Percentiles rank a stretch among this genome's conserved stretches.
Conservation (phyloP, 768 basidiomycete species). For the Hypholoma sublateritium region DNA sequence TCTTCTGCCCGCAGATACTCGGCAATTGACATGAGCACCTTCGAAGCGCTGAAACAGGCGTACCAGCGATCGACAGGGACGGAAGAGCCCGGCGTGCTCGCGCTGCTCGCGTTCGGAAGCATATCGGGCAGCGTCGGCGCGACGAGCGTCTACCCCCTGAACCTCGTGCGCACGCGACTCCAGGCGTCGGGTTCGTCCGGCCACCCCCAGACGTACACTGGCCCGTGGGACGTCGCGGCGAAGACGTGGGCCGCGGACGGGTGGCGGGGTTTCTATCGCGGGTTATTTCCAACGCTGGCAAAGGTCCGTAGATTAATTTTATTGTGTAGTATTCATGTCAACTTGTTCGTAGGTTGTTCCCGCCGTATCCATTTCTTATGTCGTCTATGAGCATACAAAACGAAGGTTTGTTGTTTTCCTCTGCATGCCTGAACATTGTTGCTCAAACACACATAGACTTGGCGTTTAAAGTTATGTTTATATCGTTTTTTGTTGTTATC, state of each 20-base stretch:
- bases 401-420: constrained; percentile 51
- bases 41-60: constrained; percentile 91
- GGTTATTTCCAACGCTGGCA: constrained; percentile 87
- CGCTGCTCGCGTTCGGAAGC: constrained; percentile 87
- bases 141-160: constrained; percentile 89
- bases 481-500: constrained; percentile 16
- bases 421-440: background rate
- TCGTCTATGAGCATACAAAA: constrained; percentile 89
- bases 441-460: constrained; percentile 39
- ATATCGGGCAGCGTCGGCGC: constrained; percentile 93
- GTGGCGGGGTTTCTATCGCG: constrained; percentile 93
- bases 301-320: no score
- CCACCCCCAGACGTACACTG: constrained; percentile 88
- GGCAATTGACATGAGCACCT: constrained; percentile 97
- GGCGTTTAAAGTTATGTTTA: constrained; percentile 41
- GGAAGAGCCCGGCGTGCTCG: constrained; percentile 88
- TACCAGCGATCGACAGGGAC: constrained; percentile 85
- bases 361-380: constrained; percentile 94
- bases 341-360: constrained; percentile 72
- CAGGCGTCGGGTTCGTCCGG: constrained; percentile 97
- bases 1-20: constrained; percentile 54
- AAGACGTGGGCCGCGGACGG: constrained; percentile 86
- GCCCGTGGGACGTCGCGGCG: constrained; percentile 80
- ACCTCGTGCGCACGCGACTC: constrained; percentile 89
- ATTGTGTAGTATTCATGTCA: background rate